Base-by-base conservation (phyloP, 192 early-diverging fungal genomes). In the Phlyctochytrium arcticum region DNA sequence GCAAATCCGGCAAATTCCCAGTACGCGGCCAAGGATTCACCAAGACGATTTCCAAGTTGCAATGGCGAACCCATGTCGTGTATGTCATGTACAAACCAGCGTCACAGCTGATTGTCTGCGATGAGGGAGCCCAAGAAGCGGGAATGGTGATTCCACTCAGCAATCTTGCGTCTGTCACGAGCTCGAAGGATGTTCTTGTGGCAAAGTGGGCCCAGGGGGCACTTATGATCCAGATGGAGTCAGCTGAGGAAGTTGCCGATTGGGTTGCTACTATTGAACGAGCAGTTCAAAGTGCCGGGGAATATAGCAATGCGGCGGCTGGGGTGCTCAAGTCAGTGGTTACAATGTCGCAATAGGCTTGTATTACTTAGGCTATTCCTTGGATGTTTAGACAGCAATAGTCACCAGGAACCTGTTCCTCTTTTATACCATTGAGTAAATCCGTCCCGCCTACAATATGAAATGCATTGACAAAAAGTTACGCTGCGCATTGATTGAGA, bases 201-300 rank as follows among this genome's bases (percentile, higher is more conserved):
- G 27, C 56, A 7, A 55, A 17, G 4, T 65, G 63, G 63, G 23
- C 63, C 23, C 33, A 57, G 24, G 63, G 63, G 5, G 21, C n/a
- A 29, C 7, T 65, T 0, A 23, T 26, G 6, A 8, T 57, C 12
- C 63, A 65, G 35, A 19, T 15, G n/a, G 49, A 7, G 48, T 9
- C 30, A 15, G 35, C 4, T 12, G 30, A 53, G 21, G 30, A 54
- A 3, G 62, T 50, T 9, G 30, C 27, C 17, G 62, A 63, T 12
- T 63, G 62, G 62, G 48, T 63, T 44, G 42, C n/a, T n/a, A n/a
- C n/a, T n/a, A n/a, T n/a, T n/a, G n/a, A n/a, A n/a, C n/a, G n/a
- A n/a, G n/a, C n/a, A n/a, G n/a, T n/a, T n/a, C n/a, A n/a, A n/a
- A n/a, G n/a, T n/a, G n/a, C n/a, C n/a, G n/a, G n/a, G n/a, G n/a